These are phyloP conservation scores for Pseudisothecium myosuroides DNA, from an alignment of 225 moss, liverwort and hornwort genomes.

Conservation along the genomic window DNA sequence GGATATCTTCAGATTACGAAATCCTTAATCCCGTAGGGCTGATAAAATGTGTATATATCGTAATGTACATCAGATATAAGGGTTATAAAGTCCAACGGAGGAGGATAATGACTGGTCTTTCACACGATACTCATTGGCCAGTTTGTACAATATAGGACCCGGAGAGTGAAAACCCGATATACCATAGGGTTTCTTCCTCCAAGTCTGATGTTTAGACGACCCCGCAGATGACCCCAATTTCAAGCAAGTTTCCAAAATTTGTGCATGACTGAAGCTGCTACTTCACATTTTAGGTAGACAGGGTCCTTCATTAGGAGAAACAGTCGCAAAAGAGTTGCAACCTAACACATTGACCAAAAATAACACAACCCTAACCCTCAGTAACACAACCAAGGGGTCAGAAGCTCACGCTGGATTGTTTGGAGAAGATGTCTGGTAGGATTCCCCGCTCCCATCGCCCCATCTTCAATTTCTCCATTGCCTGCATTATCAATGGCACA, in stretches of 20 bases:
- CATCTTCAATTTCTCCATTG: constrained; percentile 2
- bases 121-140: neutral
- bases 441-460: neutral
- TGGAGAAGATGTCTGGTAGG: constrained; percentile 28
- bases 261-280: neutral
- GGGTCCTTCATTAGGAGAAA: neutral
- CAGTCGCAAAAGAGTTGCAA: neutral
- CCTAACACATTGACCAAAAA: neutral
- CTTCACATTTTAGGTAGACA: neutral
- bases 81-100: neutral
- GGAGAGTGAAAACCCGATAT: neutral
- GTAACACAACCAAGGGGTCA: neutral
- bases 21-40: neutral
- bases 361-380: neutral
- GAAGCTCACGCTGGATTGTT: constrained; percentile 7
- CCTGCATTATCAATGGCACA: neutral
- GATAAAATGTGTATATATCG: too few species aligned
- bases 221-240: neutral
- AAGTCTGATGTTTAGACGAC: neutral
- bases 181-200: neutral
- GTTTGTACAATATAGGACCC: too few species aligned
- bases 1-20: neutral
- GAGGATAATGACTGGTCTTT: neutral
- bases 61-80: neutral
- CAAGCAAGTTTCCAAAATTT: neutral